Conservation (phyloP, 257 asterid genomes). For the Eustoma russellianum region DNA sequence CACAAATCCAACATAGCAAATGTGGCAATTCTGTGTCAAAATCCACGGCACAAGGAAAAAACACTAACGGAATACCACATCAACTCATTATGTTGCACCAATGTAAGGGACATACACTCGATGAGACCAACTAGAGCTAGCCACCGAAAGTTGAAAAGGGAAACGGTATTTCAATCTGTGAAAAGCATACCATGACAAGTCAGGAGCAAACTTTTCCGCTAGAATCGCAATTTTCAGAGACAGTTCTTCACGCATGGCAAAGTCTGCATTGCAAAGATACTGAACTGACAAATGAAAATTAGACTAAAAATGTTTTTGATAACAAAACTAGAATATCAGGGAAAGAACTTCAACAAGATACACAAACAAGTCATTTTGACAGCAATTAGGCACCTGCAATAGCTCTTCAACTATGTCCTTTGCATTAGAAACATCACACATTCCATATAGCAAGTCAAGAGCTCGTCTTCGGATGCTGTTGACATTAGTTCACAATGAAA, state of each 20-base stretch:
- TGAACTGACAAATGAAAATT: conserved; percentile 20
- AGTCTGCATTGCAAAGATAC: conserved; percentile 87
- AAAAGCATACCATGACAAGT: conserved; percentile 72
- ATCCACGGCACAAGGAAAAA: too few species aligned
- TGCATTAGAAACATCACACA: conserved; percentile 97
- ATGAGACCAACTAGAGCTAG: background rate
- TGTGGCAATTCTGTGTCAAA: too few species aligned
- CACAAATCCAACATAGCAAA: too few species aligned
- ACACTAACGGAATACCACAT: too few species aligned
- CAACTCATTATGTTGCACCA: background rate
- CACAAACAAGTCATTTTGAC: conserved; percentile 6
- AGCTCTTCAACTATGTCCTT: conserved; percentile 96
- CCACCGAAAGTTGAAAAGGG: too few species aligned
- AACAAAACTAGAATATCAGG: conserved; percentile 1
- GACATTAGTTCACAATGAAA: background rate
- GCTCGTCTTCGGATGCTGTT: conserved; percentile 74
- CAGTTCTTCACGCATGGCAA: conserved; percentile 54
- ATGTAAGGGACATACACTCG: background rate
- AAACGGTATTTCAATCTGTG: too few species aligned
- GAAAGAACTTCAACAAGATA: conserved; percentile 12
- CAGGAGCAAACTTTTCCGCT: conserved; percentile 96
- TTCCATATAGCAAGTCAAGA: conserved; percentile 92
- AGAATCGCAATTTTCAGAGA: conserved; percentile 88
- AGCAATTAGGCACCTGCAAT: conserved; percentile 52
- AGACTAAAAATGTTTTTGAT: conserved; percentile 10